phyloP scores from a whole-genome alignment of 2,329 filamentous ascomycete genomes.

The Neospermospora avenae region DNA sequence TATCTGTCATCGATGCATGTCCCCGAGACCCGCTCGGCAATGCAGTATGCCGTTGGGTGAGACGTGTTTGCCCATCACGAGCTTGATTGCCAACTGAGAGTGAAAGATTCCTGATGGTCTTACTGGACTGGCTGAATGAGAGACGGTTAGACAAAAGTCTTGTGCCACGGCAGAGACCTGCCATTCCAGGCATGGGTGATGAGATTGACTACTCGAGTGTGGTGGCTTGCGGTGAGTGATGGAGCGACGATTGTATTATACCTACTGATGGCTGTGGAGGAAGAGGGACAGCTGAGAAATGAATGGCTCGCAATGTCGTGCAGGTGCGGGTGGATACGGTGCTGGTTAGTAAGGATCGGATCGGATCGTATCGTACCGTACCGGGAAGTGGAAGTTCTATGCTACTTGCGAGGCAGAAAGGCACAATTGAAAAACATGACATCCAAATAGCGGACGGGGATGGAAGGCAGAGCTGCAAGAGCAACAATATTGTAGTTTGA shows the following conservation, averaged over 20 bases:
- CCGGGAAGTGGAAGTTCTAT: too few relatives aligned
- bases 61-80: neutral
- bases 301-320: neutral
- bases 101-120: neutral
- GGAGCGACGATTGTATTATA: neutral
- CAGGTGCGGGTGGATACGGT: neutral
- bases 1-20: neutral
- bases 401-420: too few relatives aligned
- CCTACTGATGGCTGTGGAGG: neutral
- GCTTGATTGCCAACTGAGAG: neutral
- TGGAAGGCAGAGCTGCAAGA: too few relatives aligned
- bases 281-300: neutral
- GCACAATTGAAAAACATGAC: too few relatives aligned
- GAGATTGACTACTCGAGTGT: neutral
- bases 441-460: too few relatives aligned
- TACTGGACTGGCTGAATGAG: neutral
- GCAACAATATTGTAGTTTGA: too few relatives aligned
- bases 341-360: neutral
- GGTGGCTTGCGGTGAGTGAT: neutral
- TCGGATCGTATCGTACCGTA: neutral
- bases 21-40: constrained; percentile 13
- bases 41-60: constrained; percentile 4
- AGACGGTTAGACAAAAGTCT: neutral
- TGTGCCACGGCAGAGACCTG: neutral
- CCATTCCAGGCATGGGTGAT: neutral